A percentile compares a stretch with the other conserved stretches of the same genome.
These are phyloP conservation scores for Coccomyxa sp. DNA, from an alignment of 139 green algal genomes.

Conservation along the genomic window DNA sequence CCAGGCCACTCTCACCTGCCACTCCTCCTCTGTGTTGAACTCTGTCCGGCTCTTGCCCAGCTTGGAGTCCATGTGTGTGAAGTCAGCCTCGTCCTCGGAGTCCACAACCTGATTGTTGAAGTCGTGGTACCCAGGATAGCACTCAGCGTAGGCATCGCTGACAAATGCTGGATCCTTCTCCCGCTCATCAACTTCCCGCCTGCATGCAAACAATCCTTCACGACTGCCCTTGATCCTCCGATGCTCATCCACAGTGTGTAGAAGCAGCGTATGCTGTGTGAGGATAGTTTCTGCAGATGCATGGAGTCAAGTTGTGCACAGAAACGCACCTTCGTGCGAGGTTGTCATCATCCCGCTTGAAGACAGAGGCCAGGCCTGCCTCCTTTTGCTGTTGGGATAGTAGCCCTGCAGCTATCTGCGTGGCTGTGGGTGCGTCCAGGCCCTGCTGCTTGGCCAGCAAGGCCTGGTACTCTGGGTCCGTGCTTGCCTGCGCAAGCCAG, in stretches of 20 bases:
- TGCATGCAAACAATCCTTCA: background rate
- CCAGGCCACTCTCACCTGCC: conserved; percentile 15
- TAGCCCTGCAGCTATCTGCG: background rate
- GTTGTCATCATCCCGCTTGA: conserved; percentile 23
- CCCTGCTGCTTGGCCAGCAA: conserved; percentile 7
- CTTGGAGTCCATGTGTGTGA: conserved; percentile 53
- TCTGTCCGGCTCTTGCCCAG: conserved; percentile 40
- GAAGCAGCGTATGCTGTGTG: background rate
- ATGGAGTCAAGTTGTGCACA: no score
- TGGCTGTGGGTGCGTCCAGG: background rate
- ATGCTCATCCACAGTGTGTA: background rate
- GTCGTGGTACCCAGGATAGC: conserved; percentile 48
- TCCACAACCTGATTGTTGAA: conserved; percentile 23
- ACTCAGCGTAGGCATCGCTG: conserved; percentile 51
- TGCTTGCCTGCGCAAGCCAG: conserved; percentile 5
- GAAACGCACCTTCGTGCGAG: conserved; percentile 5
- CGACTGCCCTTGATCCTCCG: background rate
- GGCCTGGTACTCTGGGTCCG: conserved; percentile 22
- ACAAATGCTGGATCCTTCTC: conserved; percentile 48
- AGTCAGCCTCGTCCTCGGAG: conserved; percentile 32
- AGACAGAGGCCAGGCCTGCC: conserved; percentile 21
- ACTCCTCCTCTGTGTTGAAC: conserved; percentile 79
- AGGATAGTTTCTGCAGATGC: background rate
- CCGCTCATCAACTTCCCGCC: conserved; percentile 25
- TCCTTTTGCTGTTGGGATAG: conserved; percentile 24